Base-by-base conservation (phyloP, 2,329 filamentous ascomycete genomes). In the Rhynchosporium graminicola region DNA sequence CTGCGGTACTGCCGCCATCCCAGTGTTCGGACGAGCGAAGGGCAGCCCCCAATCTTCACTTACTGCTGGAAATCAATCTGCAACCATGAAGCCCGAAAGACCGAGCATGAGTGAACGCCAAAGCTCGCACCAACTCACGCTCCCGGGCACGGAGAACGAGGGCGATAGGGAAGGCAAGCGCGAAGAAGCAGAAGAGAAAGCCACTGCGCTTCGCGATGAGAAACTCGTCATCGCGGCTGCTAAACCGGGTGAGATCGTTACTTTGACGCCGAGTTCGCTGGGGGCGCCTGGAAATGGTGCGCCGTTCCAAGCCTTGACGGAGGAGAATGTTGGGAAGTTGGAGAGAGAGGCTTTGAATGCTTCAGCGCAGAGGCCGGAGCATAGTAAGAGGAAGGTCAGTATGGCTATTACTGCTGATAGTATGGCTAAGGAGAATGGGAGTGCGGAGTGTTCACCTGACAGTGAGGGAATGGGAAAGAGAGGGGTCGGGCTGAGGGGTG, bases 121-220 rank as follows among this genome's bases (percentile, higher is more conserved):
- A 29, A 67, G 65, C 48, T 68, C 64, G 26, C 67, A 71, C 12
- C 54, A 56, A 15, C 63, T 73, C 8, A 68, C 66, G 2, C 67
- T 73, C 3, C 73, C 69, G 7, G 69, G 66, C 36, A 61, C 59
- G 52, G 69, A 70, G 63, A 76, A 72, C n/a, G 77, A 80, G 63
- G 76, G 76, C 12, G 80, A 83, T 50, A 74, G 77, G 33, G 77
- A 74, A 3, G 72, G 78, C 60, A 72, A 79, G 54, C 75, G 80
- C n/a, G 78, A 80, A 54, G 74, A 79, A 15, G 79, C 80, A 7
- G 82, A 84, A 71, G 83, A 85, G 67, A 81, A 82, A 71, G 83
- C 83, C 3, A 80, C 79, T 31, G 74, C 76, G 55, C 72, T 85
- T 4, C 76, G 83, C 15, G 81, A 86, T 67, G 80, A 83, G 63